A percentile compares a stretch with the other conserved stretches of the same genome.
These are phyloP conservation scores for Podaxis sp. DNA, from an alignment of 768 basidiomycete genomes.

Conservation along the genomic window DNA sequence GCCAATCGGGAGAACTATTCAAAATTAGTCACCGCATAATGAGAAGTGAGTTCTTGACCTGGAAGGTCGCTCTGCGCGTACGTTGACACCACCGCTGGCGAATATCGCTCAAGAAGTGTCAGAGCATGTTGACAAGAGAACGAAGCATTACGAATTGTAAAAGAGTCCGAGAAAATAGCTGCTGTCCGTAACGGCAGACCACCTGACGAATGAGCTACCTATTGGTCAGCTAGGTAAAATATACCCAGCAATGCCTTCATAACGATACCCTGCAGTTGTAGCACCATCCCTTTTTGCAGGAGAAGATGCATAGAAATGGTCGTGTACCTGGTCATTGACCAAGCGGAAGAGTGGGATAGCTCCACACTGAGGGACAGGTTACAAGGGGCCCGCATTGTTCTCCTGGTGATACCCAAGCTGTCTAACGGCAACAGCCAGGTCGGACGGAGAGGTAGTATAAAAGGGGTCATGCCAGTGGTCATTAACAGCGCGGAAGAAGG, in stretches of 20 bases:
- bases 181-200: not conserved
- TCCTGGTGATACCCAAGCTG: not conserved
- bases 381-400: not conserved
- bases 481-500: not conserved
- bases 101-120: not conserved
- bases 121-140: not conserved
- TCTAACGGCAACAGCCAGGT: not conserved
- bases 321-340: not conserved
- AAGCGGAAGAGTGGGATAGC: not conserved
- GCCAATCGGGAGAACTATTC: not conserved
- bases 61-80: not conserved
- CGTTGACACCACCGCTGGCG: not conserved
- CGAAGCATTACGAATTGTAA: not conserved
- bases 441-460: not conserved
- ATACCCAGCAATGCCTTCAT: no score
- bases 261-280: not conserved
- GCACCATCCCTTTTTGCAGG: not conserved
- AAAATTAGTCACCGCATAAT: not conserved
- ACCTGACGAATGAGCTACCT: not conserved
- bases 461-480: conserved; percentile 1
- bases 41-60: not conserved
- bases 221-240: not conserved
- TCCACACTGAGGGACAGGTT: not conserved
- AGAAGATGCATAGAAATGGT: not conserved
- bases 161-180: not conserved